Percentiles rank a stretch among this genome's conserved stretches.
Evolutionary conservation across 2,329 filamentous ascomycete species (phyloP).

Genomic region (Stagonosporopsis tanaceti): DNA sequence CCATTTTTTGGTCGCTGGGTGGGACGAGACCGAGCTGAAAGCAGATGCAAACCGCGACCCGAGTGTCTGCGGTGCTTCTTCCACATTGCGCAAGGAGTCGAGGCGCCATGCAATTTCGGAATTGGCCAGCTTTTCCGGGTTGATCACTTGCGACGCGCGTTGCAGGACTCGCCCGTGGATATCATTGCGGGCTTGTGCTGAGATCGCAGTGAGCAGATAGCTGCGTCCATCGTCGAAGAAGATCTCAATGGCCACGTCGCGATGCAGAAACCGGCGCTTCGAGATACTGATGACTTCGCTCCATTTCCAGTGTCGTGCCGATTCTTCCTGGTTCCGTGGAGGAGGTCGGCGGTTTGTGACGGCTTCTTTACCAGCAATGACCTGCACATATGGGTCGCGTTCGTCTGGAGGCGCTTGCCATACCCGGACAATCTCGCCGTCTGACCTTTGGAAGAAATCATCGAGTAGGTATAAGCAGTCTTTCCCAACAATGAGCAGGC

Average conservation of each 20-base stretch:
- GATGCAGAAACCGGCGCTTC: slow-evolving; percentile 92
- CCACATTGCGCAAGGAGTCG: slow-evolving; percentile 77
- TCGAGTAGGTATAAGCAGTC: slow-evolving; percentile 93
- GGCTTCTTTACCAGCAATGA: slow-evolving; percentile 82
- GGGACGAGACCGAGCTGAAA: slow-evolving; percentile 83
- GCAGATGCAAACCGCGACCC: slow-evolving; percentile 91
- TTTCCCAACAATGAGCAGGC: slow-evolving; percentile 90
- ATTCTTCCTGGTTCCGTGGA: slow-evolving; percentile 61
- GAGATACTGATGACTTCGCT: slow-evolving; percentile 93
- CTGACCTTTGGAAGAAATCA: slow-evolving; percentile 92
- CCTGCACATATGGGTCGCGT: slow-evolving; percentile 92
- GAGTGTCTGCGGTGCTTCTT: slow-evolving; percentile 71
- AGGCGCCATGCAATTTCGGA: slow-evolving; percentile 92
- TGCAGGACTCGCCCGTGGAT: slow-evolving; percentile 77
- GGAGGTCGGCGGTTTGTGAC: slow-evolving; percentile 55
- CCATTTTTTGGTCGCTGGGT: slow-evolving; percentile 89
- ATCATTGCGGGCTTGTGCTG: slow-evolving; percentile 76
- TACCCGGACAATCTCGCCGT: slow-evolving; percentile 96
- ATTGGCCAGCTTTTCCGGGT: slow-evolving; percentile 72
- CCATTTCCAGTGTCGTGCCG: slow-evolving; percentile 93
- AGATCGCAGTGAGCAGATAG: slow-evolving; percentile 88
- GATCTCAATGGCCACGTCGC: slow-evolving; percentile 94
- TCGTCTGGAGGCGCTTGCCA: slow-evolving; percentile 93
- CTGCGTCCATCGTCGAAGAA: slow-evolving; percentile 98
- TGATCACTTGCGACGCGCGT: slow-evolving; percentile 82